Evolutionary conservation across 768 basidiomycete genomes (phyloP).

Genomic region (Boletellus ananas): DNA sequence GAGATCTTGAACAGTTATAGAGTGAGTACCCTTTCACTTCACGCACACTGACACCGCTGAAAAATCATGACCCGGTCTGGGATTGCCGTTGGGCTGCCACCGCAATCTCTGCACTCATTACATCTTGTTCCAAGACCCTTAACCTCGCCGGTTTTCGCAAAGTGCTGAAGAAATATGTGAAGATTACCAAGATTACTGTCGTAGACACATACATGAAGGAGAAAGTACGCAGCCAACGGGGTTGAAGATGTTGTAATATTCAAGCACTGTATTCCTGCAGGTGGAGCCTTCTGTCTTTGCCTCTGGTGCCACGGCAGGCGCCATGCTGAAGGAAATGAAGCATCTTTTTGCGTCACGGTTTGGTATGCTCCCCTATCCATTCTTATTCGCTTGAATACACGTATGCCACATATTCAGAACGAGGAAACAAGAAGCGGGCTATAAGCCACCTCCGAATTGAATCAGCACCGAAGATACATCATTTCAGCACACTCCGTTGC

Average conservation of each 20-base stretch:
- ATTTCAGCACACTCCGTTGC: slow-evolving; percentile 70
- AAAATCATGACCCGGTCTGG: neutral
- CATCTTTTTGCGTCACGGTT: slow-evolving; percentile 73
- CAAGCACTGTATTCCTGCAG: slow-evolving; percentile 31
- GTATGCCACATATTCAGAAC: slow-evolving; percentile 32
- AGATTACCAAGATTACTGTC: slow-evolving; percentile 66
- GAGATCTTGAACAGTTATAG: slow-evolving; percentile 89
- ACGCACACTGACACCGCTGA: neutral
- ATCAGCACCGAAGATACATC: slow-evolving; percentile 50
- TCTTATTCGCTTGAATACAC: neutral
- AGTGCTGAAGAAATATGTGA: slow-evolving; percentile 83
- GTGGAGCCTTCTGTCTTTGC: slow-evolving; percentile 67
- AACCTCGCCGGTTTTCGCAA: slow-evolving; percentile 91
- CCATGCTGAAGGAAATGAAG: slow-evolving; percentile 75
- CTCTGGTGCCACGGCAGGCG: slow-evolving; percentile 53
- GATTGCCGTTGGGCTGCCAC: neutral
- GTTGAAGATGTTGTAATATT: neutral
- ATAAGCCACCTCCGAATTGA: slow-evolving; percentile 58
- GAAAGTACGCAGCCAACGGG: slow-evolving; percentile 42
- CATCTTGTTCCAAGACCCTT: slow-evolving; percentile 49
- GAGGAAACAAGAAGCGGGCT: slow-evolving; percentile 79
- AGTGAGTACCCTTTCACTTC: slow-evolving; percentile 36
- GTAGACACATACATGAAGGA: slow-evolving; percentile 79
- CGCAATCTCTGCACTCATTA: neutral
- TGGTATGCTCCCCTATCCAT: slow-evolving; percentile 43